Conservation (phyloP, 148 eudicot genomes). For the Selenicereus undatus region DNA sequence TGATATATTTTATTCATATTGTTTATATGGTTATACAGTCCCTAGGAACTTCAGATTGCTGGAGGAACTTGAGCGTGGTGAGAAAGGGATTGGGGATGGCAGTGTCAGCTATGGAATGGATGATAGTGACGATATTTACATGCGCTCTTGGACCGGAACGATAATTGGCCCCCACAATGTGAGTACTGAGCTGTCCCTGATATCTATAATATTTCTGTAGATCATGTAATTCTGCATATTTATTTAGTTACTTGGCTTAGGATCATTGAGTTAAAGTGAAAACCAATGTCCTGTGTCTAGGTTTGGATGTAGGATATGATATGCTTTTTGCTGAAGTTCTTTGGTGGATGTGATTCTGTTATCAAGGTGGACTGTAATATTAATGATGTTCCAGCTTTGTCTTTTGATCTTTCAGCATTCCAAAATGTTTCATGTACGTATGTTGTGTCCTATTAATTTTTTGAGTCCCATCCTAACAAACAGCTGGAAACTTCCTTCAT, state of each 20-base stretch:
- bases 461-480: not conserved
- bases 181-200: conserved; percentile 12
- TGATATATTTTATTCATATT: not conserved
- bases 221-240: not conserved
- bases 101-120: conserved; percentile 66
- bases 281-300: not conserved
- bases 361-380: not conserved
- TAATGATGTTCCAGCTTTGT: not conserved
- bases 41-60: conserved; percentile 57
- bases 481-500: not conserved
- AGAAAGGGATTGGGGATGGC: conserved; percentile 64
- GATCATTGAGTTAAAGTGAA: not conserved
- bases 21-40: conserved; percentile 26
- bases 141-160: conserved; percentile 66
- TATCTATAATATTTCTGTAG: not conserved
- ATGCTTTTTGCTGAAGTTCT: not conserved
- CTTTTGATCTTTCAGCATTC: not conserved
- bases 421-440: not conserved
- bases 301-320: not conserved
- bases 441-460: not conserved
- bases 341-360: not conserved
- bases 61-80: conserved; percentile 60
- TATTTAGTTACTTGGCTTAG: not conserved
- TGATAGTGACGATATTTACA: conserved; percentile 56
- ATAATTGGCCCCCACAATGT: conserved; percentile 61